Evolutionary conservation across 306 rosid genomes (phyloP).

Genomic region (Vicia faba): DNA sequence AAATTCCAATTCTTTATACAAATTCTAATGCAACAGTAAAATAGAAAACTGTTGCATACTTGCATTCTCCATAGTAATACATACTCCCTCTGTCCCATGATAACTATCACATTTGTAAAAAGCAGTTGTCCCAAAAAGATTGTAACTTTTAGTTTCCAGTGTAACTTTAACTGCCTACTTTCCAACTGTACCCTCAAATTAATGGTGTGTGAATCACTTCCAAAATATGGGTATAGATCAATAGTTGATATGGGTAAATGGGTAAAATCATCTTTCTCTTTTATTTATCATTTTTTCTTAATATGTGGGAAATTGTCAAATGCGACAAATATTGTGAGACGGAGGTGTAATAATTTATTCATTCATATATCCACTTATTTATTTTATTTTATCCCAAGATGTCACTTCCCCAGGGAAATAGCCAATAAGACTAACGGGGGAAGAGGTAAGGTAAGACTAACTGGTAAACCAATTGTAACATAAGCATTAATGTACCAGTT

Average conservation of each 20-base stretch:
- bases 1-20: constrained; percentile 8
- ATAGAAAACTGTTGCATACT: constrained; percentile 9
- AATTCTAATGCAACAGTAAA: constrained; percentile 18
- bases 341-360: constrained; percentile 4
- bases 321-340: no score
- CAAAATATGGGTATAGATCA: no score
- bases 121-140: no score
- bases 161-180: no score
- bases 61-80: constrained; percentile 5
- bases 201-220: no score
- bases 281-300: no score
- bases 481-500: constrained; percentile 26
- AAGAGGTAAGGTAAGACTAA: constrained; percentile 17
- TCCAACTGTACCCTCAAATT: no score
- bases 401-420: not conserved
- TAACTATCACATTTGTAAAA: no score
- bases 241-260: no score
- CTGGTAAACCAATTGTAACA: constrained; percentile 28
- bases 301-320: no score
- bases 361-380: constrained; percentile 9
- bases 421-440: not conserved
- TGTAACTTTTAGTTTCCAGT: no score
- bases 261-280: no score
- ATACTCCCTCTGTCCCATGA: not conserved
- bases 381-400: constrained; percentile 20